A percentile compares a stretch with the other conserved stretches of the same genome.
Conservation (phyloP, 73 alveolate genomes). For the Symbiodinium pilosum region DNA sequence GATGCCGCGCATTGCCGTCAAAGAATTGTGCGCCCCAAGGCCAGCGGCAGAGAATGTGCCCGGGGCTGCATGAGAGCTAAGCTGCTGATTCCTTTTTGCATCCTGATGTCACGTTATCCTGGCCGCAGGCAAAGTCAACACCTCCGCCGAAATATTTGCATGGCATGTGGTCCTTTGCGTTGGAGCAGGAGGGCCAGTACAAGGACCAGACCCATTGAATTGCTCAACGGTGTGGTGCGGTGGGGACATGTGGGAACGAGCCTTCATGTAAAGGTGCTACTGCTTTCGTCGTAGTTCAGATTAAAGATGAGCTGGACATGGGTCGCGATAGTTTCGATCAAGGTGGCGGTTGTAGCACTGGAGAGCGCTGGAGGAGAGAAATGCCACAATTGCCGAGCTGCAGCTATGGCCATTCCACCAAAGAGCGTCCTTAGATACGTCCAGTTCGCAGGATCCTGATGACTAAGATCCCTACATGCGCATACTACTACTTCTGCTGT, state of each 20-base stretch:
- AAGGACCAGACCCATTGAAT: constrained; percentile 9
- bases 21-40: too few species aligned
- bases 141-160: constrained; percentile 75
- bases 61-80: neutral
- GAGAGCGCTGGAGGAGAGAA: too few species aligned
- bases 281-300: neutral
- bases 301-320: neutral
- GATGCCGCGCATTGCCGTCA: too few species aligned
- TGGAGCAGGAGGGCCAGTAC: constrained; percentile 93
- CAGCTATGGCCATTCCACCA: too few species aligned
- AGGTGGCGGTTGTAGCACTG: too few species aligned
- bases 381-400: too few species aligned
- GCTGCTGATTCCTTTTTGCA: neutral
- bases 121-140: constrained; percentile 37
- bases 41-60: neutral
- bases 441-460: too few species aligned
- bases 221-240: neutral
- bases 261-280: neutral
- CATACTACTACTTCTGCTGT: too few species aligned
- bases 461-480: too few species aligned
- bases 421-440: too few species aligned
- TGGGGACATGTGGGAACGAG: neutral
- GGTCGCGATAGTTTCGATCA: neutral
- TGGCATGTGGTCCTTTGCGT: constrained; percentile 94
- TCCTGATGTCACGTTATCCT: neutral